Base-by-base conservation (phyloP, 2,329 filamentous ascomycete genomes). In the Ambrosiella cleistominuta region DNA sequence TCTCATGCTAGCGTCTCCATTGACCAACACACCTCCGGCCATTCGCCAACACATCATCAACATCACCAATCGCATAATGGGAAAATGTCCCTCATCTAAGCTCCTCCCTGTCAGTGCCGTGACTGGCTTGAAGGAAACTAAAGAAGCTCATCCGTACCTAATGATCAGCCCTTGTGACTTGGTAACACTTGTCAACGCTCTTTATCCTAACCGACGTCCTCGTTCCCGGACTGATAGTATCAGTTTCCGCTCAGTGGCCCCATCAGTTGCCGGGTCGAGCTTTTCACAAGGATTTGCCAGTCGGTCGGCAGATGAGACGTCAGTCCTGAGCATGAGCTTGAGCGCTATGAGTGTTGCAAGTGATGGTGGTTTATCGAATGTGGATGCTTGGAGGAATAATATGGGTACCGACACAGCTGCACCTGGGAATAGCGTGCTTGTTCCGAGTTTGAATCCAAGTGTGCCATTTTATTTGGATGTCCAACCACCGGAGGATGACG, bases 141-240 rank as follows among this genome's bases (percentile, higher is more conserved):
- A 78, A 17, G 85, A 88, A 68, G 84, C 88, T 8, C 85, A 86
- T 65, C 85, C 83, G 38, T 93, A 88, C 66, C 73, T 94, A 65
- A 85, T 91, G 39, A 71, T 95, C 63, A 87, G 85, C 66, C 81
- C 87, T 40, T 79, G 85, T 45, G 90, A 96, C 67, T 73, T 95
- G 63, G 74, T 85, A 40, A 90, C 87, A 2, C 71, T 95, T 64
- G 79, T 94, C 62, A 88, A 93, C 68, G 84, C 85, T 9, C 77
- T 96, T 12, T 95, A 90, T 66, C 90, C 90, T 0, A 83, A 88
- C 64, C 76, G 78, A 57, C 75, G 83, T n/a, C 82, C 85, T 1
- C 74, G 75, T 40, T 87, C 83, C 1, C 74, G 73, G 58, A 76
- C 79, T 42, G 84, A 72, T 62, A 80, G 73, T 69, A 56, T 15